A percentile compares a stretch with the other conserved stretches of the same genome.
Evolutionary conservation across 495 filamentous ascomycete genomes (phyloP).

Genomic region (Paragyromitra xinjiangensis): DNA sequence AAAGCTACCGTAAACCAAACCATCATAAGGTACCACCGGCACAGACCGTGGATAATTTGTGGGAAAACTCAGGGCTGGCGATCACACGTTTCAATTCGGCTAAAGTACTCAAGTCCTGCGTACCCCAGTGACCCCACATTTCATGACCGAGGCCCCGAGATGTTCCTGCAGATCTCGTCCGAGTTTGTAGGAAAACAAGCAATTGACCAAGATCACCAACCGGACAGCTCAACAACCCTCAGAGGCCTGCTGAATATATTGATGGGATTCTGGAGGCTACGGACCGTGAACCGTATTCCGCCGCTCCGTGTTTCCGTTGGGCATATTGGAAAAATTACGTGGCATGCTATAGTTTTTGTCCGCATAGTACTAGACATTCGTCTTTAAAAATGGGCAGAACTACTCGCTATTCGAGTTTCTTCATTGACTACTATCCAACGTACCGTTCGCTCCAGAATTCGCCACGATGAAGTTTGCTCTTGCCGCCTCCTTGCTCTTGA

Average conservation of each 20-base stretch:
- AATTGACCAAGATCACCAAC: background rate
- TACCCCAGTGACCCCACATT: conserved; percentile 32
- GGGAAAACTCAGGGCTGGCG: background rate
- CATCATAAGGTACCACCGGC: background rate
- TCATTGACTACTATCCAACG: background rate
- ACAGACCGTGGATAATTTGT: background rate
- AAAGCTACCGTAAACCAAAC: background rate
- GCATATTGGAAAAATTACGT: background rate
- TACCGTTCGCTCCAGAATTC: background rate
- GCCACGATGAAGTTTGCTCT: conserved; percentile 40
- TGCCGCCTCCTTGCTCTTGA: conserved; percentile 33
- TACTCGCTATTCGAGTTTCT: background rate
- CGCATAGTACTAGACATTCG: background rate
- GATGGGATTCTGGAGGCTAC: conserved; percentile 1
- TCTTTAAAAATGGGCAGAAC: conserved; percentile 24
- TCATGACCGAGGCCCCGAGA: conserved; percentile 25
- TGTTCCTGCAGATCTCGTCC: conserved; percentile 1
- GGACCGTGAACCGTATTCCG: conserved; percentile 12
- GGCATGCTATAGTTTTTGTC: conserved; percentile 5
- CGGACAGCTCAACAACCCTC: background rate
- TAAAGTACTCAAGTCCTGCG: background rate
- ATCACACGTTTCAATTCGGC: conserved; percentile 12
- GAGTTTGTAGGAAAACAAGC: background rate
- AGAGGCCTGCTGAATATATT: conserved; percentile 5
- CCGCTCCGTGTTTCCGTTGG: conserved; percentile 13